A percentile compares a stretch with the other conserved stretches of the same genome.
Conservation (phyloP, 2,329 filamentous ascomycete species). For the Tolypocladium nubicola region DNA sequence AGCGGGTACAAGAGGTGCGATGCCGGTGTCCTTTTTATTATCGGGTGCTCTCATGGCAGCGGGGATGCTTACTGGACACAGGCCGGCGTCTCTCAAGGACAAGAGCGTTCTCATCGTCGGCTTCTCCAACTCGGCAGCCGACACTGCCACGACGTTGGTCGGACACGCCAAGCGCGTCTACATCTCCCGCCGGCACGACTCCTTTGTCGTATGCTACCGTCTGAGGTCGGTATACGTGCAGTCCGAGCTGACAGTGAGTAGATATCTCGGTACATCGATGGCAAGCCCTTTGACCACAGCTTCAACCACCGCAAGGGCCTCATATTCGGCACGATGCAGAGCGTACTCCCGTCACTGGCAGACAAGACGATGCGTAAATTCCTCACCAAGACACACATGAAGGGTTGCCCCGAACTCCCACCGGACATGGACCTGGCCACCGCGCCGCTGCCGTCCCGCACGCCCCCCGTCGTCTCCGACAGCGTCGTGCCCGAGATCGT, state of each 20-base stretch:
- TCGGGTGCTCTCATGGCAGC: not conserved
- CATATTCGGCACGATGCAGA: conserved; percentile 7
- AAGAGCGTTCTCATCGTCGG: conserved; percentile 34
- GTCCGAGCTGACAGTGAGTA: no score
- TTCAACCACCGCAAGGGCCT: conserved; percentile 7
- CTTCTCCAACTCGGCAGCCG: conserved; percentile 25
- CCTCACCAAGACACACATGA: conserved; percentile 11
- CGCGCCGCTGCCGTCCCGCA: conserved; percentile 12
- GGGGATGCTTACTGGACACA: not conserved
- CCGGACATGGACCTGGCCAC: conserved; percentile 18
- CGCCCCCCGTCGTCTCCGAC: conserved; percentile 15
- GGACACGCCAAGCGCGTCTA: conserved; percentile 26
- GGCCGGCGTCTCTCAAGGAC: conserved; percentile 21
- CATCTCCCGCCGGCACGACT: conserved; percentile 28
- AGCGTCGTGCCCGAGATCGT: conserved; percentile 21
- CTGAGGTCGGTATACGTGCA: no score
- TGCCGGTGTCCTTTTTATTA: not conserved
- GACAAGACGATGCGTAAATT: not conserved
- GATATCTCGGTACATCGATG: conserved; percentile 14
- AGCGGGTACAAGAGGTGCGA: conserved; percentile 21
- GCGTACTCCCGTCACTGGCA: not conserved
- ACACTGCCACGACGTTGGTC: conserved; percentile 19
- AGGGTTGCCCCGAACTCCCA: conserved; percentile 11
- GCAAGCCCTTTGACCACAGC: conserved; percentile 20
- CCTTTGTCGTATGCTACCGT: conserved; percentile 16